phyloP scores from a whole-genome alignment of 2,329 filamentous ascomycete species.

The Trichophaea hybrida region DNA sequence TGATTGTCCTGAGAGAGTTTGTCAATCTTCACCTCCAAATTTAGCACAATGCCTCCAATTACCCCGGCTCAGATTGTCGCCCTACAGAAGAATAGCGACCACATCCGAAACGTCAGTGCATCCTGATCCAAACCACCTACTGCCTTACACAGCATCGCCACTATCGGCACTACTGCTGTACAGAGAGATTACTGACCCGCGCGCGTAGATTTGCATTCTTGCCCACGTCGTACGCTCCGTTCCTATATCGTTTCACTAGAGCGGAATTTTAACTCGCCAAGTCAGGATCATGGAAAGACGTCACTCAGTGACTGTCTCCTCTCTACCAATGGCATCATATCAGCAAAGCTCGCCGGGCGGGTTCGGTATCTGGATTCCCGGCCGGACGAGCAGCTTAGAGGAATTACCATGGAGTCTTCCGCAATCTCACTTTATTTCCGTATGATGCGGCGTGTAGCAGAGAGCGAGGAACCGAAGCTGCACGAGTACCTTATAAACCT shows the following conservation, averaged over 20 bases:
- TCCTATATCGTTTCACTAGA: neutral
- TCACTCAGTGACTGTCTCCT: slow-evolving; percentile 91
- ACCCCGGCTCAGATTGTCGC: slow-evolving; percentile 77
- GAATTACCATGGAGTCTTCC: slow-evolving; percentile 99
- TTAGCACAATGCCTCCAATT: slow-evolving; percentile 65
- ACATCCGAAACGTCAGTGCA: slow-evolving; percentile 72
- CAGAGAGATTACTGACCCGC: slow-evolving; percentile 10
- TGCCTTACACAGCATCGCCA: neutral
- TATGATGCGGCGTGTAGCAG: slow-evolving; percentile 59
- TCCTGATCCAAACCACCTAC: neutral
- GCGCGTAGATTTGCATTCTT: slow-evolving; percentile 69
- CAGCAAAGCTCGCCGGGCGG: slow-evolving; percentile 90
- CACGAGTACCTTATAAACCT: slow-evolving; percentile 94
- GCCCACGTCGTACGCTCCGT: slow-evolving; percentile 60
- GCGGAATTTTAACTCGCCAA: neutral
- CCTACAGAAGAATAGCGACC: slow-evolving; percentile 73
- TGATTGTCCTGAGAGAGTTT: no score
- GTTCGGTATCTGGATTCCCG: slow-evolving; percentile 94
- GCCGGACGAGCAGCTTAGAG: slow-evolving; percentile 85
- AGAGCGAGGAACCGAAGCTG: slow-evolving; percentile 42
- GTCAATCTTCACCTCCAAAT: no score
- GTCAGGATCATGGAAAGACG: slow-evolving; percentile 87
- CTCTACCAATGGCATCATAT: slow-evolving; percentile 98
- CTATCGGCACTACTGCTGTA: slow-evolving; percentile 2
- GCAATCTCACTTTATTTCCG: slow-evolving; percentile 95